Percentiles rank a stretch among this genome's conserved stretches.
phyloP scores from a whole-genome alignment of 805 yeast genomes.

The Barnettozyma sucrosica region DNA sequence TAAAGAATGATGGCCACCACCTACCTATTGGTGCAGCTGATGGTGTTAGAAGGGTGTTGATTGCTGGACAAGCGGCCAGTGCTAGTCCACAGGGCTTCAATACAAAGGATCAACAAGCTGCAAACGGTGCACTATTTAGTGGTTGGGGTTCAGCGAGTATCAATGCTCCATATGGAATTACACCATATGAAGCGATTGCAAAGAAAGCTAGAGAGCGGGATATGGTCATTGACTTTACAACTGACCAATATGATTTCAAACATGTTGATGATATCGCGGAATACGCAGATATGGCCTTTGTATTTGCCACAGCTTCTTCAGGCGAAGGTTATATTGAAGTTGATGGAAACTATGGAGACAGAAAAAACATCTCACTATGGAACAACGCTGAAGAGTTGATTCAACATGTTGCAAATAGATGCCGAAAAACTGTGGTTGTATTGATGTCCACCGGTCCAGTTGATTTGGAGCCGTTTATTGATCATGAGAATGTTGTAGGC shows the following conservation, averaged over 20 bases:
- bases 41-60: slow-evolving; percentile 35
- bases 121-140: slow-evolving; percentile 47
- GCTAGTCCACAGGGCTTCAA: slow-evolving; percentile 46
- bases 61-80: slow-evolving; percentile 52
- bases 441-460: slow-evolving; percentile 59
- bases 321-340: slow-evolving; percentile 57
- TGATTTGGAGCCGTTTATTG: slow-evolving; percentile 49
- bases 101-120: slow-evolving; percentile 46
- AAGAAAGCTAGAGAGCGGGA: slow-evolving; percentile 40
- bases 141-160: slow-evolving; percentile 68
- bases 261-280: slow-evolving; percentile 40
- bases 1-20: slow-evolving; percentile 45
- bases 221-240: slow-evolving; percentile 39
- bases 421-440: slow-evolving; percentile 51
- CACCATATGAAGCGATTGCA: slow-evolving; percentile 53
- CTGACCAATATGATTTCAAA: slow-evolving; percentile 42
- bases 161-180: slow-evolving; percentile 48
- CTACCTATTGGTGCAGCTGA: slow-evolving; percentile 45
- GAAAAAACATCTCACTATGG: slow-evolving; percentile 50
- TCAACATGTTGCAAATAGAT: slow-evolving; percentile 40
- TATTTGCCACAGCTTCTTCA: slow-evolving; percentile 47
- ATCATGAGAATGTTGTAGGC: slow-evolving; percentile 51
- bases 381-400: slow-evolving; percentile 53
- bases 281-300: slow-evolving; percentile 46
- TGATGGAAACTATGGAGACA: slow-evolving; percentile 54